phyloP scores from a whole-genome alignment of 768 basidiomycete genomes.

The Amanita muscaria region DNA sequence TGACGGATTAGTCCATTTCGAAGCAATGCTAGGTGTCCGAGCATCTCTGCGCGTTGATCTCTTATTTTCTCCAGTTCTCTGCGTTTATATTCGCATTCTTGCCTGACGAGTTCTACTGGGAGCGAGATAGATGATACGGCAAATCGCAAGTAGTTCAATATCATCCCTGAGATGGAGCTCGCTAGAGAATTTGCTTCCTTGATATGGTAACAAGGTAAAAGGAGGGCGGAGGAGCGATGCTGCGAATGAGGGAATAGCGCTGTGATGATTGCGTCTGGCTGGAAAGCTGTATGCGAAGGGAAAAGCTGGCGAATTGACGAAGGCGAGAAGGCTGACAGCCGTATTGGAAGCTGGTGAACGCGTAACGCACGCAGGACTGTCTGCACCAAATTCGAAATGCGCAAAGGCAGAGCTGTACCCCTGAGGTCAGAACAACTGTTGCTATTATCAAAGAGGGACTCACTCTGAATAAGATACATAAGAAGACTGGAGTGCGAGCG shows the following conservation, averaged over 20 bases:
- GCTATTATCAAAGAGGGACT: constrained; percentile 19
- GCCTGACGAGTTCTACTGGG: constrained; percentile 54
- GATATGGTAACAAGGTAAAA: constrained; percentile 8
- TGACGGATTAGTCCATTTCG: constrained; percentile 28
- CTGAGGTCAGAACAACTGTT: too few relatives aligned
- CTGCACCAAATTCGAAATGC: constrained; percentile 27
- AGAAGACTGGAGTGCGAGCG: constrained; percentile 47
- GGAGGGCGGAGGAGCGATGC: constrained; percentile 16
- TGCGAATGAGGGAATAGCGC: constrained; percentile 62
- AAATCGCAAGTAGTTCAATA: background rate
- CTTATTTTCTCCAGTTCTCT: constrained; percentile 52
- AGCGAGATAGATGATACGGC: constrained; percentile 22
- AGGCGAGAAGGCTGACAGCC: constrained; percentile 36
- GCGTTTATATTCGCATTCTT: constrained; percentile 60
- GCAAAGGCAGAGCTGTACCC: constrained; percentile 35
- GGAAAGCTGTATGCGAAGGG: constrained; percentile 34
- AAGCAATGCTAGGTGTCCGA: constrained; percentile 54
- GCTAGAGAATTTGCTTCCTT: constrained; percentile 6
- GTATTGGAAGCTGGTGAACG: constrained; percentile 36
- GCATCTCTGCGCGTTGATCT: constrained; percentile 55
- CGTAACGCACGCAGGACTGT: constrained; percentile 35
- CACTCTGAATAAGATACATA: constrained; percentile 75
- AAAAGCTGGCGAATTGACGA: constrained; percentile 41
- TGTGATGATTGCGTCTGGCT: constrained; percentile 41
- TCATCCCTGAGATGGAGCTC: constrained; percentile 1